Evolutionary conservation across 768 basidiomycete genomes (phyloP).

Genomic region (Phaffia australis): DNA sequence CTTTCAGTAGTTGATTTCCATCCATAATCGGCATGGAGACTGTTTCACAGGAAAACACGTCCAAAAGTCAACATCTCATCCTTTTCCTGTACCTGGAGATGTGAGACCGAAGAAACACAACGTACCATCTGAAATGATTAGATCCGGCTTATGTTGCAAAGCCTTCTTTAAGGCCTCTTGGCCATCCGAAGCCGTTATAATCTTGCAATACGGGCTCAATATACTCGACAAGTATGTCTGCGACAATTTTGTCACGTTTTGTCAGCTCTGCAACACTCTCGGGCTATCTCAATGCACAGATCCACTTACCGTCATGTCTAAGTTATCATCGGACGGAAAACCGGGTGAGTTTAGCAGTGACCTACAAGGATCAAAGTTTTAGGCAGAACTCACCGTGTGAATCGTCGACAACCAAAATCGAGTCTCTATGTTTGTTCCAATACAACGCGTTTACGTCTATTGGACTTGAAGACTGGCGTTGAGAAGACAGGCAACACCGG

Average conservation of each 20-base stretch:
- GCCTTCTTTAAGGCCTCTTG: neutral
- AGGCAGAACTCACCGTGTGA: neutral
- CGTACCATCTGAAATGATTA: neutral
- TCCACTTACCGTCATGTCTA: slow-evolving; percentile 1
- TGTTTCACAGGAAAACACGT: neutral
- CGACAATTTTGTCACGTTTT: no score
- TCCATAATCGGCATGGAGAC: slow-evolving; percentile 4
- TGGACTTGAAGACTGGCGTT: no score
- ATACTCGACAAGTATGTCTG: slow-evolving; percentile 1
- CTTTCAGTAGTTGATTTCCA: slow-evolving; percentile 4
- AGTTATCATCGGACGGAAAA: neutral
- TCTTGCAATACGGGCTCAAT: neutral
- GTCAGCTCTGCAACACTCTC: no score
- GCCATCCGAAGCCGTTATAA: slow-evolving; percentile 7
- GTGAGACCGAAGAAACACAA: neutral
- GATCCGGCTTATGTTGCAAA: neutral
- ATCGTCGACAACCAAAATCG: slow-evolving; percentile 5
- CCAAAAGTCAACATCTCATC: neutral
- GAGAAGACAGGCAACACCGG: no score
- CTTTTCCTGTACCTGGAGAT: neutral
- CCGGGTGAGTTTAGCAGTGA: neutral
- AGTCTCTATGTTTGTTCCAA: slow-evolving; percentile 1
- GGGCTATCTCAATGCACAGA: no score
- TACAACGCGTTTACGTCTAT: neutral
- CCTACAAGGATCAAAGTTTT: neutral